Evolutionary conservation across 495 filamentous ascomycete species (phyloP), one percentile per base, ranked within the genome.

Genomic region (Tirmania nivea): DNA sequence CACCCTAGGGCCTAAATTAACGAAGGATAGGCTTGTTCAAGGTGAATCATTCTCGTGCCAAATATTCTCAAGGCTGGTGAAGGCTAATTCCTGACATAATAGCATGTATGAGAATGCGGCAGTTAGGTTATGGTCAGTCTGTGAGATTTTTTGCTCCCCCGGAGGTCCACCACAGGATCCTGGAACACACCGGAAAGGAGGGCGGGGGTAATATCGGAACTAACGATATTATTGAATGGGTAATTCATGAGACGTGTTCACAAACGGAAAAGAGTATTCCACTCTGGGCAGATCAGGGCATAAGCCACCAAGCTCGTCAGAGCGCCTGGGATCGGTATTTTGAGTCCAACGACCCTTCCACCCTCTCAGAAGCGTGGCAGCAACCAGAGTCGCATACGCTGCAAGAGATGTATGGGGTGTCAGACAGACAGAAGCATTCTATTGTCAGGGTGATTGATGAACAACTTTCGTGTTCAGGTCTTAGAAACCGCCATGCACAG

Each of bases 11-110:
- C 70, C 78, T 0, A 67, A 70, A n/a, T 63, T 83, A 6, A 80
- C 80, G 0, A 87, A 88, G 61, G 82, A 88, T 50, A 71, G 73
- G 42, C 63, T 83, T 1, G 79, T 85, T 0, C 84, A 90, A 76
- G 81, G 81, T 83, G 70, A 60, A 68, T 59, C 8, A 21, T 25
- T 17, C 12, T 31, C 25, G 25, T 31, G 25, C 4, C 25, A 7
- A 31, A 31, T 31, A 31, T 48, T 3, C 14, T 12, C 53, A 60
- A 63, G 50, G 8, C 35, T 2, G 10, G 3, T 12, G 47, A 31
- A 31, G 7, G 25, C 25, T 31, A 31, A 31, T 31, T 31, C 25
- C 25, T 31, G 2, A 31, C 25, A 31, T 31, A 3, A 34, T 51
- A 81, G 79, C 78, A 6, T 83, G 78, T 52, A 83, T 80, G 76